Evolutionary conservation across 225 moss, liverwort and hornwort species (phyloP), one percentile per base, ranked within the genome.

Genomic region (Thuidium tamariscinum): DNA sequence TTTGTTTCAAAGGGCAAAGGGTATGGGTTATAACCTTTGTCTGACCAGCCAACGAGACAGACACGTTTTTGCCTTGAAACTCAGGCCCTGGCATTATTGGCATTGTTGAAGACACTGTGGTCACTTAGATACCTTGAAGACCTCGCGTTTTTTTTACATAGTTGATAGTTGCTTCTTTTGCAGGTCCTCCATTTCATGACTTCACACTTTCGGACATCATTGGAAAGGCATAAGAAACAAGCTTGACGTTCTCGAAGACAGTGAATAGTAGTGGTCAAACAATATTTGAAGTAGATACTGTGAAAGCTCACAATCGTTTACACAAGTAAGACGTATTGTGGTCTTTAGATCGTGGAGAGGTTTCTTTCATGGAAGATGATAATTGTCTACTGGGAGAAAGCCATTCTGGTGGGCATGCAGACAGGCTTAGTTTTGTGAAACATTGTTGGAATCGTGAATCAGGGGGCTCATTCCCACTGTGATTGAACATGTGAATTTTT

Each of bases 161-260:
- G 42, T 83, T 55, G 65, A 42, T 72, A 7, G 27, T 84, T 48
- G 19, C 64, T 82, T 79, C 68, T 75, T 71, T 72, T 85, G 83
- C 97, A 96, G 97, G 96, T 87, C 95, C 95, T 87, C 96, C 96
- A 26, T 97, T 97, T 89, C 95, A 95, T 87, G 96, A 97, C 86
- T 97, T 96, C 74, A 84, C 95, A 55, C 85, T 97, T 65, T 93
- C 96, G 22, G 96, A 96, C 84, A 87, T 97, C 32, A 82, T 96
- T 44, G 95, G 92, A 36, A 93, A 90, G 88, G 90, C 89, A 34
- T 89, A 67, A 71, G 87, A 65, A 83, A 29, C 65, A 42, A 62
- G 44, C 46, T 83, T 62, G 44, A 20, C 11, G 29, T 41, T 59
- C 30, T 79, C 20, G 9, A 30, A 79, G 60, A 20, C 29, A 9